Evolutionary conservation across 805 yeast genomes (phyloP).

Genomic region (Candida wancherniae): DNA sequence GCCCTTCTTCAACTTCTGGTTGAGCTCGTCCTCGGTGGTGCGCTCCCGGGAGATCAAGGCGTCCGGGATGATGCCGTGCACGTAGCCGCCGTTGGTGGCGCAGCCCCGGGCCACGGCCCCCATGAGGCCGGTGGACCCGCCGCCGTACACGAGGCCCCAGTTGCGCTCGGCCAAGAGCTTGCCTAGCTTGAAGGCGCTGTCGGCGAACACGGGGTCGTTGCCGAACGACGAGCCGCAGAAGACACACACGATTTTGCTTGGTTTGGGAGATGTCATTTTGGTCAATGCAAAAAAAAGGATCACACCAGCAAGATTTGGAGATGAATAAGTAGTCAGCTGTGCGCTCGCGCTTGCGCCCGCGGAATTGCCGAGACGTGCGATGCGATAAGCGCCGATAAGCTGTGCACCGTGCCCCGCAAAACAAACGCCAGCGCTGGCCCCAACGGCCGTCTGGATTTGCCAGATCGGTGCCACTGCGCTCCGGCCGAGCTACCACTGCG

Average conservation of each 20-base stretch:
- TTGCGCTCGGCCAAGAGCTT: conserved; percentile 47
- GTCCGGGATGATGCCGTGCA: conserved; percentile 83
- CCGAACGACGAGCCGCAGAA: conserved; percentile 87
- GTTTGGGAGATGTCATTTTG: conserved; percentile 22
- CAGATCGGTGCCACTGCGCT: no score
- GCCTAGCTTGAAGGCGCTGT: conserved; percentile 59
- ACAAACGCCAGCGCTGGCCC: no score
- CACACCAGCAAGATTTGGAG: no score
- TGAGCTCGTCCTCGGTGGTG: conserved; percentile 38
- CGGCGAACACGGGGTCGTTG: conserved; percentile 42
- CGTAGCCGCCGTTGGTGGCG: conserved; percentile 56
- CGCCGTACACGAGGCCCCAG: conserved; percentile 84
- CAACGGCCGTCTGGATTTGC: no score
- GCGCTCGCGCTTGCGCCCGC: no score
- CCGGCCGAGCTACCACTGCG: no score
- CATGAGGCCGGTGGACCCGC: conserved; percentile 84
- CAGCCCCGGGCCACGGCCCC: conserved; percentile 68
- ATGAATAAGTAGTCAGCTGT: no score
- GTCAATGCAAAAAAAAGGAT: no score
- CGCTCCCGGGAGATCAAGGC: conserved; percentile 75
- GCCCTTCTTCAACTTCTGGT: conserved; percentile 44
- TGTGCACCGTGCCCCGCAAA: no score
- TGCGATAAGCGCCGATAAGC: no score
- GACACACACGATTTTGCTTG: conserved; percentile 60
- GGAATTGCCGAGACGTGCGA: no score